Percentiles rank a stretch among this genome's conserved stretches.
Evolutionary conservation across 2,329 filamentous ascomycete species (phyloP).

Genomic region (Gaeumannomyces tritici): DNA sequence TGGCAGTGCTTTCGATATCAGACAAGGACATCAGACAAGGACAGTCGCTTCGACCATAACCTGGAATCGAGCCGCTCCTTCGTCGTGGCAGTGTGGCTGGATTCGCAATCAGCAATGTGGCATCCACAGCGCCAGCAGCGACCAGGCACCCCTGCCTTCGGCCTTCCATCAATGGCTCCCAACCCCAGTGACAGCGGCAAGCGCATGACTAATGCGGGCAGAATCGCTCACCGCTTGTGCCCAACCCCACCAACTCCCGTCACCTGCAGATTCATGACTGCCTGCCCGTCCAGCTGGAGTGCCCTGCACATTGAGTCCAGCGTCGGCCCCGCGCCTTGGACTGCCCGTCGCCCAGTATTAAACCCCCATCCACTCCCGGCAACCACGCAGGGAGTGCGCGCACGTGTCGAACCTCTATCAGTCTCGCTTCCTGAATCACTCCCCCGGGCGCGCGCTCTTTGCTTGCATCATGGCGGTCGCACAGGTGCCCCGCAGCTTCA

Average conservation of each 20-base stretch:
- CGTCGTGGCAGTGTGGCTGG: neutral
- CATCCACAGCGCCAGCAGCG: neutral
- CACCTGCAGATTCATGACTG: neutral
- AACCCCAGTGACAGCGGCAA: neutral
- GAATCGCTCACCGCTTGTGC: conserved; percentile 10
- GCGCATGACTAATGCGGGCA: conserved; percentile 10
- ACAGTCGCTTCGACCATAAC: neutral
- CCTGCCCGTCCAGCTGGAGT: too few species aligned
- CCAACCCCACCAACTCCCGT: neutral
- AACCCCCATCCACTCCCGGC: neutral
- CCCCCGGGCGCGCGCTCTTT: neutral
- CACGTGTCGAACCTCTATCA: neutral
- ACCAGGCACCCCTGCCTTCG: neutral
- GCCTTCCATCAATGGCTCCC: neutral
- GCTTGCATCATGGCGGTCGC: conserved; percentile 21
- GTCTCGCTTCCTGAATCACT: neutral
- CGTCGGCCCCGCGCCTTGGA: neutral
- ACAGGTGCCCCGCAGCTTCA: conserved; percentile 87
- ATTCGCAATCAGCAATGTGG: neutral
- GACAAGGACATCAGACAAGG: neutral
- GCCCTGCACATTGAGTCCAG: neutral
- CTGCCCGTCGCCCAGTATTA: neutral
- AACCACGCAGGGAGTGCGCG: neutral
- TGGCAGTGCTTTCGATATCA: neutral
- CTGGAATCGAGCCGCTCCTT: neutral